Percentiles rank a stretch among this genome's conserved stretches.
Evolutionary conservation across 1,284 basidiomycete species (phyloP).

Genomic region (Apiotrichum laibachii): DNA sequence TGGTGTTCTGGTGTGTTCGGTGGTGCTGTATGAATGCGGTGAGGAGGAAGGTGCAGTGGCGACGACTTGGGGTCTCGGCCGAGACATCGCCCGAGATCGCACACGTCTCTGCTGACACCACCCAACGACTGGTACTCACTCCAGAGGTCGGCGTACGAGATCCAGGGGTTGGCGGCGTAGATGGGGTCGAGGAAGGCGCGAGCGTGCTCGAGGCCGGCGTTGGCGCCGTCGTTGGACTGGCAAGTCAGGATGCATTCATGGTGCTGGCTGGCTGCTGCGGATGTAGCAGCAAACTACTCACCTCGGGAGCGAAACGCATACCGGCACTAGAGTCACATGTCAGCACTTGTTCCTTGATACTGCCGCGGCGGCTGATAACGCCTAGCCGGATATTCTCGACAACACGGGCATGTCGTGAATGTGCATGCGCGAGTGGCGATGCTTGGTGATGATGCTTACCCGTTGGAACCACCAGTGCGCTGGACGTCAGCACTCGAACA

Average conservation of each 20-base stretch:
- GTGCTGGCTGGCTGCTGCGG: neutral
- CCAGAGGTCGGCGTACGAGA: slow-evolving; percentile 56
- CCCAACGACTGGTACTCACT: slow-evolving; percentile 28
- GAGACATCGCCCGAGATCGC: too few relatives aligned
- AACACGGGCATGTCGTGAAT: neutral
- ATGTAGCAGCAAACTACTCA: slow-evolving; percentile 8
- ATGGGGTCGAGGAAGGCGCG: slow-evolving; percentile 56
- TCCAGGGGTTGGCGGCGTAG: slow-evolving; percentile 56
- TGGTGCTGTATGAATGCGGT: neutral
- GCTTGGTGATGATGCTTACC: slow-evolving; percentile 28
- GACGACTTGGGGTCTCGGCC: too few relatives aligned
- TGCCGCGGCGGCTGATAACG: too few relatives aligned
- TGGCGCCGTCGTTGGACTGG: slow-evolving; percentile 48
- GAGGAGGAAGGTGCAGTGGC: neutral
- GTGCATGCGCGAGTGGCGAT: neutral
- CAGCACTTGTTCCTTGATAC: neutral
- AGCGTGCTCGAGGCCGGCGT: slow-evolving; percentile 55
- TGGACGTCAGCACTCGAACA: slow-evolving; percentile 12
- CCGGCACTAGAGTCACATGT: slow-evolving; percentile 17
- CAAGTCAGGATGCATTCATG: slow-evolving; percentile 8
- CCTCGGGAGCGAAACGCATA: slow-evolving; percentile 54
- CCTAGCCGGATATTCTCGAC: neutral
- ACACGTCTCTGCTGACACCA: neutral
- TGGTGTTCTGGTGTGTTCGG: too few relatives aligned
- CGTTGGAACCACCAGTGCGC: slow-evolving; percentile 57